phyloP scores from a whole-genome alignment of 225 moss, liverwort and hornwort genomes.

The Asterella californica region DNA sequence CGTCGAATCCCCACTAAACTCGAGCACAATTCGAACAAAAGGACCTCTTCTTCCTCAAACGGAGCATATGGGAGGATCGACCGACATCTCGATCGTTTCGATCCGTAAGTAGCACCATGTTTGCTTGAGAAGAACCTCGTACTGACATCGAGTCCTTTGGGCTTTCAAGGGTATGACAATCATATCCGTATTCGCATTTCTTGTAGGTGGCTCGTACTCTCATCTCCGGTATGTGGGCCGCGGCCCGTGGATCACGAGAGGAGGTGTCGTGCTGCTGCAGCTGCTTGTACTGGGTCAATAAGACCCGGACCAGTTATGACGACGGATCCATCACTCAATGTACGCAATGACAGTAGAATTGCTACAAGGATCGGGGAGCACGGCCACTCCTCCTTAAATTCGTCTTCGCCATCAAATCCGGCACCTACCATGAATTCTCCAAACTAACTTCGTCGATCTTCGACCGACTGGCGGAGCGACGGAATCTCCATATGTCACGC shows the following conservation, averaged over 20 bases:
- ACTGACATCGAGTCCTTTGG: background rate
- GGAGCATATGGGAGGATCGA: background rate
- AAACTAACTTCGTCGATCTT: background rate
- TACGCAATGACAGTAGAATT: background rate
- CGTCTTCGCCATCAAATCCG: background rate
- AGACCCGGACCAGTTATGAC: conserved; percentile 1
- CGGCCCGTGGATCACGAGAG: background rate
- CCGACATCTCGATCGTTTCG: background rate
- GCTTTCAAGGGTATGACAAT: background rate
- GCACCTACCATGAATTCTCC: conserved; percentile 1
- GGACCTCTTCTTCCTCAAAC: background rate
- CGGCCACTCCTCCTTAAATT: background rate
- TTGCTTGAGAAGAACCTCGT: background rate
- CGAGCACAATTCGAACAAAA: too few species aligned
- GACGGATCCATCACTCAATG: background rate
- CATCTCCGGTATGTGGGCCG: background rate
- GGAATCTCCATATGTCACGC: conserved; percentile 6
- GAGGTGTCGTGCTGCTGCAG: conserved; percentile 6
- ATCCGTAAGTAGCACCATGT: background rate
- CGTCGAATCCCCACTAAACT: background rate
- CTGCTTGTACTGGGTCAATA: background rate
- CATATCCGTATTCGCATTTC: background rate
- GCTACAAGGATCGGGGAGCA: background rate
- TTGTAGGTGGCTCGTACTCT: background rate
- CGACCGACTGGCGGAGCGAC: background rate